Evolutionary conservation across 768 basidiomycete genomes (phyloP).

Genomic region (Suillus plorans): DNA sequence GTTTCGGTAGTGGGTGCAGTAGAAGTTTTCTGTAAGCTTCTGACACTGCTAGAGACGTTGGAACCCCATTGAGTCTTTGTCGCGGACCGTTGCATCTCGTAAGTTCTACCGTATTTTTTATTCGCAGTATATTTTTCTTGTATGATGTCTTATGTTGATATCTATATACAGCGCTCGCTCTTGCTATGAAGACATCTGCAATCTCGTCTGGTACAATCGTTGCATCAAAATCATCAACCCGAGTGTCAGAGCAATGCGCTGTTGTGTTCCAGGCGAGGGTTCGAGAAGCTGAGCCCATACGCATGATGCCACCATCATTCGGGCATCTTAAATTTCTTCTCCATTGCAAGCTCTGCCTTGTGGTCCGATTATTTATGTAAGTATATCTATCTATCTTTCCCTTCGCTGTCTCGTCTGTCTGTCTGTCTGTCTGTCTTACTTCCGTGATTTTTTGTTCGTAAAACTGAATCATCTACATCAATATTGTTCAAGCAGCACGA

Average conservation of each 20-base stretch:
- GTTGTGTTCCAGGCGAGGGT: conserved; percentile 51
- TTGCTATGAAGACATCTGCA: no score
- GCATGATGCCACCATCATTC: conserved; percentile 5
- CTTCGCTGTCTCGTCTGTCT: no score
- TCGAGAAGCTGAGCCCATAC: conserved; percentile 6
- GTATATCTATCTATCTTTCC: conserved; percentile 15
- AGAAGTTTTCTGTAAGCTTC: conserved; percentile 55
- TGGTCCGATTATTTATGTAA: not conserved
- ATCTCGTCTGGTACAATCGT: not conserved
- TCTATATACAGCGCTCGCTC: no score
- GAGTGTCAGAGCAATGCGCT: conserved; percentile 42
- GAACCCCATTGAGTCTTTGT: conserved; percentile 4
- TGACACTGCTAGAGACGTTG: not conserved
- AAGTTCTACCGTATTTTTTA: no score
- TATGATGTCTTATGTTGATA: no score
- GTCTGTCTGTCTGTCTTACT: not conserved
- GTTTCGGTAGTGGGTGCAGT: conserved; percentile 74
- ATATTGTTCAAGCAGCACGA: no score
- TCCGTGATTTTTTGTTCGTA: not conserved
- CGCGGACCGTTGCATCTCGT: no score
- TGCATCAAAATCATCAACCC: not conserved
- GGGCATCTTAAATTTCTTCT: no score
- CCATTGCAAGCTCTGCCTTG: not conserved
- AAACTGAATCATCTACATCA: not conserved
- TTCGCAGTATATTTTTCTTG: no score